These are phyloP conservation scores for Aspergillus sclerotialis DNA, from an alignment of 2,329 filamentous ascomycete species.

Conservation along the genomic window DNA sequence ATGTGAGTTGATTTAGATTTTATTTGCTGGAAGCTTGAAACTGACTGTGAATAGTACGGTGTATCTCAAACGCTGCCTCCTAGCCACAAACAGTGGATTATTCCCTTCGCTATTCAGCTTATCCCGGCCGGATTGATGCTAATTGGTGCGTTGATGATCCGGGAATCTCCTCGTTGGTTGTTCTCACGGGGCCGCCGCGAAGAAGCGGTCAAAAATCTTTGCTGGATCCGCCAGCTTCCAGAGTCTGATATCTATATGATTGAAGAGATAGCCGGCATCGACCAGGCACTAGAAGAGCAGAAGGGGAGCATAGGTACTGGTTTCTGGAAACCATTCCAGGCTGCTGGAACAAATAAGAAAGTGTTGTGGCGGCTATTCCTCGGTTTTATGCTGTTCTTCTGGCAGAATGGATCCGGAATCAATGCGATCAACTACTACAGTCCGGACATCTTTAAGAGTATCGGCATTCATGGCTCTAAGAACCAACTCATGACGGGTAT, in stretches of 20 bases:
- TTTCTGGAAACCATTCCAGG: slow-evolving; percentile 65
- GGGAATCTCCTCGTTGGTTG: slow-evolving; percentile 60
- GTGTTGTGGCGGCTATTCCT: slow-evolving; percentile 68
- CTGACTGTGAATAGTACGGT: slow-evolving; percentile 40
- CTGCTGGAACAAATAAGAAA: slow-evolving; percentile 45
- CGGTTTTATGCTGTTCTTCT: slow-evolving; percentile 68
- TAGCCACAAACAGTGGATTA: slow-evolving; percentile 25
- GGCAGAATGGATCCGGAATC: slow-evolving; percentile 70
- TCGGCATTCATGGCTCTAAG: slow-evolving; percentile 52
- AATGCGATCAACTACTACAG: slow-evolving; percentile 76
- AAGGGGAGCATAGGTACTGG: slow-evolving; percentile 56
- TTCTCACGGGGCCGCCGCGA: slow-evolving; percentile 62
- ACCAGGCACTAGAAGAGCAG: slow-evolving; percentile 61
- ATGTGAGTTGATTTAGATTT: slow-evolving; percentile 18
- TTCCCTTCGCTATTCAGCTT: slow-evolving; percentile 27
- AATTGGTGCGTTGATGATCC: slow-evolving; percentile 53
- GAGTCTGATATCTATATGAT: slow-evolving; percentile 54
- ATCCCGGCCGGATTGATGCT: slow-evolving; percentile 34
- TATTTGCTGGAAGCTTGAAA: slow-evolving; percentile 8
- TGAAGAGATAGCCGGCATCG: slow-evolving; percentile 65
- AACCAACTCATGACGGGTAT: slow-evolving; percentile 64
- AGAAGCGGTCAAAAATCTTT: slow-evolving; percentile 52
- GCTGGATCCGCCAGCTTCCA: slow-evolving; percentile 35
- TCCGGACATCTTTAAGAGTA: slow-evolving; percentile 59
- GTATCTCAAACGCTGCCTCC: slow-evolving; percentile 30